A percentile compares a stretch with the other conserved stretches of the same genome.
phyloP scores from a whole-genome alignment of 805 yeast genomes.

The Sugiyamaella chiloensis region DNA sequence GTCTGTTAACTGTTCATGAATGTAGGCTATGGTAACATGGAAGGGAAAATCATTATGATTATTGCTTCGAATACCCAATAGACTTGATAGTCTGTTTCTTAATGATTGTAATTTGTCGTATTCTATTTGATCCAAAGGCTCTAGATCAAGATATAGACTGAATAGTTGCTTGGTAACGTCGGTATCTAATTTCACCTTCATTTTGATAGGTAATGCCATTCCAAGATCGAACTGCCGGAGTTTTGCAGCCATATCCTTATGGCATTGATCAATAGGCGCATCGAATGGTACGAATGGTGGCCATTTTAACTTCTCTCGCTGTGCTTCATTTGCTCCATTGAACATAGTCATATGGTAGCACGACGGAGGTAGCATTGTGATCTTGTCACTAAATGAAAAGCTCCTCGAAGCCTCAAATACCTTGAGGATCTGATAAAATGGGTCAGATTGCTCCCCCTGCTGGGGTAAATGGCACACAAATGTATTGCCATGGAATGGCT shows the following conservation, averaged over 20 bases:
- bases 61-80: neutral
- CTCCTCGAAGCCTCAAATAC: neutral
- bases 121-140: conserved; percentile 4
- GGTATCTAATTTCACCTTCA: conserved; percentile 6
- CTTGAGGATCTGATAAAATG: neutral
- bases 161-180: neutral
- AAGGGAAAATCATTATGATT: neutral
- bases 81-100: conserved; percentile 1
- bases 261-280: conserved; percentile 8
- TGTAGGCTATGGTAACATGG: conserved; percentile 8
- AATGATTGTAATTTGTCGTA: neutral
- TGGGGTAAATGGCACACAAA: conserved; percentile 11
- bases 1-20: neutral
- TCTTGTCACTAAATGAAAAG: conserved; percentile 4
- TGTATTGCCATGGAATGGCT: conserved; percentile 7
- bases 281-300: neutral
- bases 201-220: conserved; percentile 2
- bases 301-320: conserved; percentile 5
- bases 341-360: conserved; percentile 12
- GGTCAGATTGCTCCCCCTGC: neutral
- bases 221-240: neutral
- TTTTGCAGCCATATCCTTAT: neutral
- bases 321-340: conserved; percentile 3
- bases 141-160: neutral
- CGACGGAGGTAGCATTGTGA: conserved; percentile 11